Evolutionary conservation across 2,329 filamentous ascomycete genomes (phyloP), one percentile per base, ranked within the genome.

Genomic region (Rugonectria rugulosa): DNA sequence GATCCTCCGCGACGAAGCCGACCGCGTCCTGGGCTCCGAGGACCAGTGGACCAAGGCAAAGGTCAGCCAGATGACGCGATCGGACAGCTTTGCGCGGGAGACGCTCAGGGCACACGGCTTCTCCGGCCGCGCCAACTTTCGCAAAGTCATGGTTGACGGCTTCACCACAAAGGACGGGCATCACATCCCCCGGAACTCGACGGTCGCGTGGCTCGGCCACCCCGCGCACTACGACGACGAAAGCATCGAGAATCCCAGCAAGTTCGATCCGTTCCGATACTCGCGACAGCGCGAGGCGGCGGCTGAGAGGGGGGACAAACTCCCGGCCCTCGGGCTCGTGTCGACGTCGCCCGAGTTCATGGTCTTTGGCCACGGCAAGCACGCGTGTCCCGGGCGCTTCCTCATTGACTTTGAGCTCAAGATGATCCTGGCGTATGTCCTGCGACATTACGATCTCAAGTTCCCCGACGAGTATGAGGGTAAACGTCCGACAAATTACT

Each of bases 31-130:
- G 2, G 55, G 59, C n/a, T 53, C 56, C 1, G 63, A 66, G 6
- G 59, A 44, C 3, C 15, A 44, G 11, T 81, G 78, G 78, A 76
- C 73, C 5, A 79, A 77, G 45, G 56, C 64, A 7, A 66, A 67
- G 2, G 65, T 79, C 2, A 63, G 69, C 27, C 65, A 70, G 11
- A 73, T 81, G 71, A 64, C 67, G 2, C 67, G 65, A 3, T 65
- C 73, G 8, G 78, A 81, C 61, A 80, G 77, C 45, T 71, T 72
- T 1, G 65, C 72, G 2, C 72, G 78, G 11, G 78, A 81, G 62
- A 77, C 77, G 3, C 65, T 80, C 19, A 72, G 78, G 2, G 41
- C 74, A 3, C 52, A 76, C 20, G 65, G 72, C 0, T 70, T 73
- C 14, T 66, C 67, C 2, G 59, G 60, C 2, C 70, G 70, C 21